Percentiles rank a stretch among this genome's conserved stretches.
Evolutionary conservation across 345 rosid genomes (phyloP).

Genomic region (Orychophragmus violaceus): DNA sequence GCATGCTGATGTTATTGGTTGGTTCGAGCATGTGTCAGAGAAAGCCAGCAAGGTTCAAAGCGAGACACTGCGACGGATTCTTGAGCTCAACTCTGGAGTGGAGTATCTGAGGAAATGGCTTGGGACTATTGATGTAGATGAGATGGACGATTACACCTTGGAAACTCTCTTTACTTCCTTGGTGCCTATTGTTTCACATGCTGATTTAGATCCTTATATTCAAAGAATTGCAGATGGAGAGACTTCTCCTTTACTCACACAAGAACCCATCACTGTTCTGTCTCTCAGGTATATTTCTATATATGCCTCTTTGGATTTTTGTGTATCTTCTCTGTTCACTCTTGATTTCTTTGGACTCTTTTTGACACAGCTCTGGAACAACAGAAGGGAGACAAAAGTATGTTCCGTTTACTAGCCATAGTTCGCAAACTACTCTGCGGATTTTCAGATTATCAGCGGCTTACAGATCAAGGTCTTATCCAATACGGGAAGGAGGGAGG

Average conservation of each 20-base stretch:
- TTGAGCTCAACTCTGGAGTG: slow-evolving; percentile 48
- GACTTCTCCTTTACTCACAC: slow-evolving; percentile 63
- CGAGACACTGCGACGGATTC: slow-evolving; percentile 66
- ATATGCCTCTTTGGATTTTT: neutral
- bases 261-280: slow-evolving; percentile 55
- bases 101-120: slow-evolving; percentile 71
- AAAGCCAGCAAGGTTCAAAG: slow-evolving; percentile 51
- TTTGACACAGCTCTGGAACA: slow-evolving; percentile 69
- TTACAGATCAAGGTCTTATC: slow-evolving; percentile 85
- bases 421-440: slow-evolving; percentile 70
- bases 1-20: slow-evolving; percentile 44
- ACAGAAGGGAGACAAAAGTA: slow-evolving; percentile 87
- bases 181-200: slow-evolving; percentile 82
- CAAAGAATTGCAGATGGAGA: slow-evolving; percentile 88
- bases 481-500: slow-evolving; percentile 74
- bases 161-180: slow-evolving; percentile 61
- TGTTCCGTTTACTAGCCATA: slow-evolving; percentile 75
- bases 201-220: slow-evolving; percentile 75
- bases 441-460: slow-evolving; percentile 81
- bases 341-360: neutral
- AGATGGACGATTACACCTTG: slow-evolving; percentile 50
- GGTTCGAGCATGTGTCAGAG: slow-evolving; percentile 60
- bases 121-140: slow-evolving; percentile 39
- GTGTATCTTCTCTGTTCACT: neutral
- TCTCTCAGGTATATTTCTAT: slow-evolving; percentile 55